phyloP scores from a whole-genome alignment of 2,329 filamentous ascomycete species.

The Colletotrichum lupini region DNA sequence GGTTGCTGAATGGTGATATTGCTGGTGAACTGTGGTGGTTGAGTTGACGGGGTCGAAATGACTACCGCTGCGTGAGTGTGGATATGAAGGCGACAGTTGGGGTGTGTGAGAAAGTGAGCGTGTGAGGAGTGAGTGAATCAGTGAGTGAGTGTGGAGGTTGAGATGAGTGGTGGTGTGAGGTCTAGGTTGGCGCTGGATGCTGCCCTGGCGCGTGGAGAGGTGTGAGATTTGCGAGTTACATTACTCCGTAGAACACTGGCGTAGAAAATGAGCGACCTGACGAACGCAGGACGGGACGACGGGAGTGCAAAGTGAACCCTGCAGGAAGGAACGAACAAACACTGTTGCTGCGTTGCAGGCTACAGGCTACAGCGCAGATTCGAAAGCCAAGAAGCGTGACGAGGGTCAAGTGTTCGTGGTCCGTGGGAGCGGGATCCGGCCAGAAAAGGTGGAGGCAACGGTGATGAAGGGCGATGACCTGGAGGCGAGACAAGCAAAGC shows the following conservation, averaged over 20 bases:
- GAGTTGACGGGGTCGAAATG: neutral
- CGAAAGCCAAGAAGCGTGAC: neutral
- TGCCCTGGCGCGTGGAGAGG: neutral
- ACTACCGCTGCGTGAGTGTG: neutral
- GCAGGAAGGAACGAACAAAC: neutral
- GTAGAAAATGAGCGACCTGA: neutral
- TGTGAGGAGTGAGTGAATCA: neutral
- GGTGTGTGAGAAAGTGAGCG: neutral
- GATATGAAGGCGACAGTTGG: neutral
- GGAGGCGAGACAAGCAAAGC: constrained; percentile 30
- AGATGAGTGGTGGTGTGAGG: neutral
- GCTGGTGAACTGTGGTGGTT: neutral
- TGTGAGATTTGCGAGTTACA: neutral
- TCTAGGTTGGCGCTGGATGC: neutral
- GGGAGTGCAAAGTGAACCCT: constrained; percentile 23
- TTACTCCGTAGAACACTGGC: no score
- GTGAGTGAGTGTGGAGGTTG: constrained; percentile 26
- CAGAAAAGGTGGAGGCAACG: constrained; percentile 17
- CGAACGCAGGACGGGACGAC: constrained; percentile 14
- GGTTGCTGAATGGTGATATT: neutral
- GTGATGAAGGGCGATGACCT: constrained; percentile 22
- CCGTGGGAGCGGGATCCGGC: neutral
- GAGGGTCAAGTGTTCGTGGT: neutral
- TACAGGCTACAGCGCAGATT: no score
- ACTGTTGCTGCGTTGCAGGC: neutral